Conservation (phyloP, 768 basidiomycete genomes). For the Suillus occidentalis region DNA sequence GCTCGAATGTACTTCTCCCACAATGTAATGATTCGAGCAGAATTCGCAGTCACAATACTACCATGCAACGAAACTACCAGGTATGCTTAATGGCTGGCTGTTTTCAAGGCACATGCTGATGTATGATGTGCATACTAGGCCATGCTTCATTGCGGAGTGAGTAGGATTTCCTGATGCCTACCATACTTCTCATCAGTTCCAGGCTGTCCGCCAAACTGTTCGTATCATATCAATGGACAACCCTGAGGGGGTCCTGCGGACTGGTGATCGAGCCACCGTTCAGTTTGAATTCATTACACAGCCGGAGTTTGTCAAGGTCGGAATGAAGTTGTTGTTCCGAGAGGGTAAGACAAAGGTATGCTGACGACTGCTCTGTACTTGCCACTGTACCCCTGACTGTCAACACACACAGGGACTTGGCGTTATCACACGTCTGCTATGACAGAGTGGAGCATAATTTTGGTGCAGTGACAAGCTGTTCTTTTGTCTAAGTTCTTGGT, state of each 20-base stretch:
- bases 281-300: conserved; percentile 92
- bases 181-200: conserved; percentile 9
- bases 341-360: conserved; percentile 94
- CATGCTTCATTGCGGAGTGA: conserved; percentile 90
- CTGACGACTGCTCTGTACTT: conserved; percentile 8
- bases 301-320: conserved; percentile 89
- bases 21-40: not conserved
- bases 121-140: conserved; percentile 43
- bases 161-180: conserved; percentile 21
- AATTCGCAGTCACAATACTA: conserved; percentile 76
- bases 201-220: conserved; percentile 92
- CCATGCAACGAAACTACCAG: conserved; percentile 90
- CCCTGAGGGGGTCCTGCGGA: conserved; percentile 84
- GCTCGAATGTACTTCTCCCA: conserved; percentile 23
- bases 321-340: conserved; percentile 90
- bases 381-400: conserved; percentile 9
- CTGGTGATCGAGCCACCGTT: conserved; percentile 94
- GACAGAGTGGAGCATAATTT: conserved; percentile 16
- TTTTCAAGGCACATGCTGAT: conserved; percentile 1
- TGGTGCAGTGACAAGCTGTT: not conserved
- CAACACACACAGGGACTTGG: conserved; percentile 59
- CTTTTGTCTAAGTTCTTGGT: not conserved
- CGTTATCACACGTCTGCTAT: conserved; percentile 69
- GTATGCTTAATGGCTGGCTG: conserved; percentile 36
- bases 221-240: conserved; percentile 90